A percentile compares a stretch with the other conserved stretches of the same genome.
phyloP scores from a whole-genome alignment of 2,329 filamentous ascomycete genomes.

The Nothomitra cinnamomea region DNA sequence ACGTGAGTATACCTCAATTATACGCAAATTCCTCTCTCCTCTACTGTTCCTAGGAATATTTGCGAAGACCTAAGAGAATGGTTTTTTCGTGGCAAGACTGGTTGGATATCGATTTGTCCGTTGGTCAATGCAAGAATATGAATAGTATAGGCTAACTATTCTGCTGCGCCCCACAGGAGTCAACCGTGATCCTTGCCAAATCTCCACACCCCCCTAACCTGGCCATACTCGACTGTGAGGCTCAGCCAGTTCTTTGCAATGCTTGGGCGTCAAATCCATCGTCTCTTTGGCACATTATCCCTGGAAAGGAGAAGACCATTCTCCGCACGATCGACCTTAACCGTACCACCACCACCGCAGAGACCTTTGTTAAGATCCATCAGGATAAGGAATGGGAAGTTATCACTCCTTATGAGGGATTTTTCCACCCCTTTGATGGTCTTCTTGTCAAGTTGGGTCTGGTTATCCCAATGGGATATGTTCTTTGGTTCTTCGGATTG shows the following conservation, averaged over 20 bases:
- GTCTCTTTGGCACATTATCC: conserved; percentile 44
- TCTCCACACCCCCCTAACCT: conserved; percentile 47
- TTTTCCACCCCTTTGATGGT: conserved; percentile 64
- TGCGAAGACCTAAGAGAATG: neutral
- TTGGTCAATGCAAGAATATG: neutral
- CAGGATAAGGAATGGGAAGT: conserved; percentile 40
- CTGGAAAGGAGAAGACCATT: conserved; percentile 39
- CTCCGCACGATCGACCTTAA: conserved; percentile 51
- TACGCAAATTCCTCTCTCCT: neutral
- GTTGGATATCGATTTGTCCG: neutral
- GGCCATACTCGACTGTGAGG: conserved; percentile 55
- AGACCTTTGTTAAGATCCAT: conserved; percentile 44
- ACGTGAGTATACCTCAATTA: conserved; percentile 21
- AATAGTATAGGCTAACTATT: neutral
- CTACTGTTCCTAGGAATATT: neutral
- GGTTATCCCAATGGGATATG: conserved; percentile 46
- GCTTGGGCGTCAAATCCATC: conserved; percentile 50
- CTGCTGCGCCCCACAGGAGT: conserved; percentile 31
- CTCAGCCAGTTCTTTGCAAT: conserved; percentile 59
- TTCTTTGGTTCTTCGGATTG: conserved; percentile 43
- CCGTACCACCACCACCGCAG: conserved; percentile 46
- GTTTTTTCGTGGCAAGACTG: no score
- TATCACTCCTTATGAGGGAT: conserved; percentile 38
- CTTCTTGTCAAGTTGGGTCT: conserved; percentile 43
- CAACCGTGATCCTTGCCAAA: conserved; percentile 43